A percentile compares a stretch with the other conserved stretches of the same genome.
These are phyloP conservation scores for Candida quercuum DNA, from an alignment of 805 yeast genomes.

Conservation along the genomic window DNA sequence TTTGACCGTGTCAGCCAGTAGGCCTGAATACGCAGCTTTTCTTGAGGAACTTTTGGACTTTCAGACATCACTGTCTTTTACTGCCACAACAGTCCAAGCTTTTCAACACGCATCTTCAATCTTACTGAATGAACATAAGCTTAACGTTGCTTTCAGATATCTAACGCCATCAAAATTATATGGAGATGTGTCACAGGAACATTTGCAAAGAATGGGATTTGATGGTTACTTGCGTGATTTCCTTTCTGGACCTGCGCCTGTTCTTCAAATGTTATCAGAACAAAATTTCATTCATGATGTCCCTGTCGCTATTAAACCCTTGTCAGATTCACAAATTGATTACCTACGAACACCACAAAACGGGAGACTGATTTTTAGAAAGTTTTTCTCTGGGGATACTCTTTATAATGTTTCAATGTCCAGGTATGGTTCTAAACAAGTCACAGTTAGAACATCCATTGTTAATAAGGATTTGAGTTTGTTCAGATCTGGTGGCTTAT, in stretches of 20 bases:
- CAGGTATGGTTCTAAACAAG: conserved; percentile 55
- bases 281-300: conserved; percentile 43
- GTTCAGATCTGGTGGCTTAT: conserved; percentile 18
- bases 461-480: conserved; percentile 5
- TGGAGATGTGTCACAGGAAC: conserved; percentile 26
- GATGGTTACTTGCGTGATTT: conserved; percentile 76
- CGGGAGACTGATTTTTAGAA: conserved; percentile 44
- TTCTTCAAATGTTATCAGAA: conserved; percentile 67
- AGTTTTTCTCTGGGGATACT: conserved; percentile 56
- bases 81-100: conserved; percentile 49
- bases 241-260: conserved; percentile 66
- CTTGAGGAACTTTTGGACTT: conserved; percentile 53
- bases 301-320: conserved; percentile 54
- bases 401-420: conserved; percentile 51
- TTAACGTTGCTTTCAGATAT: conserved; percentile 56
- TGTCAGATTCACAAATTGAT: conserved; percentile 36
- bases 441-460: conserved; percentile 16
- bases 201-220: conserved; percentile 53
- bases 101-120: conserved; percentile 39
- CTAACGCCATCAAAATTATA: conserved; percentile 15
- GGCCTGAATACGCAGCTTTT: conserved; percentile 44
- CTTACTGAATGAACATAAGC: conserved; percentile 31
- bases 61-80: conserved; percentile 54
- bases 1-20: conserved; percentile 51
- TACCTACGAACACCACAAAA: conserved; percentile 28